Evolutionary conservation across 1,284 basidiomycete genomes (phyloP).

Genomic region (Sanghuangporus sanghuang): DNA sequence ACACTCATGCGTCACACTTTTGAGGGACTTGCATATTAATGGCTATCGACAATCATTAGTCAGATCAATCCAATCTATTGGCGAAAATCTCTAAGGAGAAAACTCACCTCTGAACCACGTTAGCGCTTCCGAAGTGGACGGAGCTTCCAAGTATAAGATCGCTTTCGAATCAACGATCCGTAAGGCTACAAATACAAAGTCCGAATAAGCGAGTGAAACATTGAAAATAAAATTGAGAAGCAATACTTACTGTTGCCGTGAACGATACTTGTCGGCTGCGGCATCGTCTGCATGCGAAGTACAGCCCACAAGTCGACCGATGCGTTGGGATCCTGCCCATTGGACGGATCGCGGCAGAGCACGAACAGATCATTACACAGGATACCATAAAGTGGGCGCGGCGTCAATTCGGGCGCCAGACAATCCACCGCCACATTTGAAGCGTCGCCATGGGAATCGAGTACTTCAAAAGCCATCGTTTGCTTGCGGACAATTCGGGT

Average conservation of each 20-base stretch:
- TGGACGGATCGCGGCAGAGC: conserved; percentile 76
- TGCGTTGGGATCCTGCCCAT: conserved; percentile 66
- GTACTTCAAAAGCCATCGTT: conserved; percentile 77
- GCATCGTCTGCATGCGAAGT: conserved; percentile 84
- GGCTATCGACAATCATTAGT: conserved; percentile 31
- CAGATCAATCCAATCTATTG: not conserved
- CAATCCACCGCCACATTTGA: conserved; percentile 85
- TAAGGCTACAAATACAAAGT: conserved; percentile 49
- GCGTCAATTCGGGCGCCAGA: conserved; percentile 76
- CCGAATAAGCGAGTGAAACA: conserved; percentile 11
- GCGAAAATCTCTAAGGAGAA: not conserved
- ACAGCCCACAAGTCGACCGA: conserved; percentile 90
- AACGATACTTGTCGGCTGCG: conserved; percentile 86
- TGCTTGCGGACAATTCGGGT: conserved; percentile 89
- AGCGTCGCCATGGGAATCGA: conserved; percentile 70
- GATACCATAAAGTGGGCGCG: conserved; percentile 70
- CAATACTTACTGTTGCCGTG: conserved; percentile 69
- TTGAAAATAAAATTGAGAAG: conserved; percentile 16
- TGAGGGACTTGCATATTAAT: conserved; percentile 60
- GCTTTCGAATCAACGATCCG: conserved; percentile 85
- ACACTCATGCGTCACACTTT: conserved; percentile 11
- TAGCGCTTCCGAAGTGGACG: conserved; percentile 74
- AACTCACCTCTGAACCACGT: conserved; percentile 84
- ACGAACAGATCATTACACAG: conserved; percentile 92
- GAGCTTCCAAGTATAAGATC: conserved; percentile 88